Evolutionary conservation across 2,329 filamentous ascomycete species (phyloP).

Genomic region (Metarhizium sp.): DNA sequence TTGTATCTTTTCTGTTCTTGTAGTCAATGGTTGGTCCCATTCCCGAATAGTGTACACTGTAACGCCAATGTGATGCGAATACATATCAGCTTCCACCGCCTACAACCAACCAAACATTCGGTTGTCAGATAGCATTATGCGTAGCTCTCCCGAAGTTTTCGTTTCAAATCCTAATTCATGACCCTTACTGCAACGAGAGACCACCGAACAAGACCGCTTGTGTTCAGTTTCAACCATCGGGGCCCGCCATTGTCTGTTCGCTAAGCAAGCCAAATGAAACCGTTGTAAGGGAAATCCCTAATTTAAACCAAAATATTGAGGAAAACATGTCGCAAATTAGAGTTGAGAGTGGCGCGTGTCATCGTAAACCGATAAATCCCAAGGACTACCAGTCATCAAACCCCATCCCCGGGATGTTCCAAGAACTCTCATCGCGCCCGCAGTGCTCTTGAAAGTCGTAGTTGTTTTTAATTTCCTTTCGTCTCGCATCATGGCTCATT

Average conservation of each 20-base stretch:
- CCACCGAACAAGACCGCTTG: not conserved
- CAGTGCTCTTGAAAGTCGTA: not conserved
- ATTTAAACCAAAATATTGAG: conserved; percentile 11
- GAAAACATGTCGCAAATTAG: conserved; percentile 1
- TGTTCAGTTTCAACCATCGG: not conserved
- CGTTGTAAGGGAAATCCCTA: not conserved
- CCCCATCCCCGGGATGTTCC: not conserved
- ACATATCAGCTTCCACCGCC: conserved; percentile 7
- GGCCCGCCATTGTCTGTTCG: not conserved
- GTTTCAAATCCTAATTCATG: not conserved
- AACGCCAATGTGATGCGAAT: conserved; percentile 25
- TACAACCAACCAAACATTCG: conserved; percentile 5
- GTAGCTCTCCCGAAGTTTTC: not conserved
- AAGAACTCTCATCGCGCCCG: not conserved
- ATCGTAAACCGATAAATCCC: not conserved
- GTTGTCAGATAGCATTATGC: not conserved
- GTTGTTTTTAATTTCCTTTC: not conserved
- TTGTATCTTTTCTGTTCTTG: not conserved
- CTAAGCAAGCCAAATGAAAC: not conserved
- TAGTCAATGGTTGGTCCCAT: conserved; percentile 3
- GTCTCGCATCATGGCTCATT: not conserved
- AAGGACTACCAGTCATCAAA: not conserved
- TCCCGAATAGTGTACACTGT: conserved; percentile 20
- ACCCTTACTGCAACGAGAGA: not conserved
- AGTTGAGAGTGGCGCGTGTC: not conserved